Evolutionary conservation across 495 filamentous ascomycete genomes (phyloP).

Genomic region (Extremus antarcticus): DNA sequence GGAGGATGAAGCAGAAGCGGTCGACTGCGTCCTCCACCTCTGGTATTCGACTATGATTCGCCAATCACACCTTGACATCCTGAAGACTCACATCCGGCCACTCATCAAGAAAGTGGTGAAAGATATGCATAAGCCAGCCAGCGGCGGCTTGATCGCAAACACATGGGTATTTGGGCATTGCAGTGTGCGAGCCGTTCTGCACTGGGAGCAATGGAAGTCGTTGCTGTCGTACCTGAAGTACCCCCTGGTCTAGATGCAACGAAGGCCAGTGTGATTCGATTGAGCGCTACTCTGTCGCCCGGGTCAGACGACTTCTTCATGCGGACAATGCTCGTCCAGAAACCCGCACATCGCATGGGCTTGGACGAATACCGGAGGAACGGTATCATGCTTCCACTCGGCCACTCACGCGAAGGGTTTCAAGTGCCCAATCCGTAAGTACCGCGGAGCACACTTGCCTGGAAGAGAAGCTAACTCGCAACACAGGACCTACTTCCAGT

Average conservation of each 20-base stretch:
- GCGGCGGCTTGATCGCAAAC: constrained; percentile 12
- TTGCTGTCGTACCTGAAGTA: constrained; percentile 12
- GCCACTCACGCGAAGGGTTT: constrained; percentile 13
- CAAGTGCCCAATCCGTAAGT: constrained; percentile 23
- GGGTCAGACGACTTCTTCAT: constrained; percentile 18
- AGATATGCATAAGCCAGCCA: constrained; percentile 13
- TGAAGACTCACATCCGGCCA: constrained; percentile 6
- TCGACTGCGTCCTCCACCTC: constrained; percentile 29
- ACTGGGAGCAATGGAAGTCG: constrained; percentile 18
- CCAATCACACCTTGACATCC: background rate
- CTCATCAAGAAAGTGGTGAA: constrained; percentile 24
- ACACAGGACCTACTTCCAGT: constrained; percentile 15
- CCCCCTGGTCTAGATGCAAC: constrained; percentile 7
- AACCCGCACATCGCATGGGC: constrained; percentile 15
- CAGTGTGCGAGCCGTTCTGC: constrained; percentile 11
- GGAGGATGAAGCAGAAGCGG: constrained; percentile 12
- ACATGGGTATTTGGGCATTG: constrained; percentile 13
- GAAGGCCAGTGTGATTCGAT: constrained; percentile 11
- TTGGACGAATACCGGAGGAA: constrained; percentile 16
- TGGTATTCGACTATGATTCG: constrained; percentile 30
- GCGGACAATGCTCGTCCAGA: constrained; percentile 4
- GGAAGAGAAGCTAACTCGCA: background rate
- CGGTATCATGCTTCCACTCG: constrained; percentile 26
- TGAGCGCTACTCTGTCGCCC: constrained; percentile 5
- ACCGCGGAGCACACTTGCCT: background rate